These are phyloP conservation scores for Suzukiozyma palmioleophila DNA, from an alignment of 1,139 yeast genomes.

Conservation along the genomic window DNA sequence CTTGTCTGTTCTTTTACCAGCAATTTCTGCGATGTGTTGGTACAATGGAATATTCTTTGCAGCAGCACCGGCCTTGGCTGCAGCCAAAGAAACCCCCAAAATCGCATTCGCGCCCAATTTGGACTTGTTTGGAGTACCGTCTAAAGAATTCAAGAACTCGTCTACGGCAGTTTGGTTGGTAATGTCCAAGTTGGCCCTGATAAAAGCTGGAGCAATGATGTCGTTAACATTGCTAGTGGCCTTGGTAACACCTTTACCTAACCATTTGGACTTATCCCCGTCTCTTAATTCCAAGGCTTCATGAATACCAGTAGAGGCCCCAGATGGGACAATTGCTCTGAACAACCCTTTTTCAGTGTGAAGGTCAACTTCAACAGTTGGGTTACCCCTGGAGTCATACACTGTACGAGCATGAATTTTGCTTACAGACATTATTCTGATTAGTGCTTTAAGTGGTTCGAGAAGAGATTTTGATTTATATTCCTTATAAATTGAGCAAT, in stretches of 20 bases:
- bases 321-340: conserved; percentile 95
- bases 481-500: too few species aligned
- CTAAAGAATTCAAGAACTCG: conserved; percentile 69
- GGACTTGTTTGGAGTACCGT: conserved; percentile 92
- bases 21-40: conserved; percentile 73
- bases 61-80: conserved; percentile 93
- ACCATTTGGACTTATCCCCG: conserved; percentile 89
- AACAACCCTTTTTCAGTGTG: conserved; percentile 81
- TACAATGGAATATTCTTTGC: conserved; percentile 83
- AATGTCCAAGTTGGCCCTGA: conserved; percentile 69
- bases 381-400: conserved; percentile 98
- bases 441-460: too few species aligned
- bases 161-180: conserved; percentile 77
- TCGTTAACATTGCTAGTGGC: conserved; percentile 91
- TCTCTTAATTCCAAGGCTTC: conserved; percentile 96
- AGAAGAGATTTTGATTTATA: too few species aligned
- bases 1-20: conserved; percentile 57
- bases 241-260: conserved; percentile 90
- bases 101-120: conserved; percentile 96
- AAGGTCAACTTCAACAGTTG: conserved; percentile 93
- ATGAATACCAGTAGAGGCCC: conserved; percentile 93
- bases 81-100: conserved; percentile 91
- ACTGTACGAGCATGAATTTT: conserved; percentile 87
- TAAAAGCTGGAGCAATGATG: conserved; percentile 81
- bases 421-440: conserved; percentile 26